These are phyloP conservation scores for Ambrosia artemisiifolia DNA, from an alignment of 129 eudicot genomes.

Conservation along the genomic window DNA sequence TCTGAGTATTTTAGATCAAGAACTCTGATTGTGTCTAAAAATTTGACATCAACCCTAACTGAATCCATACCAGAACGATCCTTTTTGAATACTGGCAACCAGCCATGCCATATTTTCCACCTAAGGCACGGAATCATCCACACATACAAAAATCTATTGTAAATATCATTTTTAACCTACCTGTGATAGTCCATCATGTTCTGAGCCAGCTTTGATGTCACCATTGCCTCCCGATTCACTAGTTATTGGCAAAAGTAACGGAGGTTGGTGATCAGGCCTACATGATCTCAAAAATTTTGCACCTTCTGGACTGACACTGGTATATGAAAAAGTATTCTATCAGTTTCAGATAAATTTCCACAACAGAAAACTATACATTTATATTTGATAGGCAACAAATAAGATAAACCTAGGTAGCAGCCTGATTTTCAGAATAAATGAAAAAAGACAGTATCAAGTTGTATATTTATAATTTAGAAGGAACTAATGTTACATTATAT, in stretches of 20 bases:
- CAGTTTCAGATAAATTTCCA: slow-evolving; percentile 24
- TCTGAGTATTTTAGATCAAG: no score
- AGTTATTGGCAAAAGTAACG: slow-evolving; percentile 61
- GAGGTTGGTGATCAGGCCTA: slow-evolving; percentile 84
- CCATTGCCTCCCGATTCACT: slow-evolving; percentile 49
- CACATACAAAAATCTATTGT: neutral
- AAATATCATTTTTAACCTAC: slow-evolving; percentile 32
- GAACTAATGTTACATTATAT: slow-evolving; percentile 8
- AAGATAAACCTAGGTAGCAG: slow-evolving; percentile 7
- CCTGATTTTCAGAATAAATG: slow-evolving; percentile 5
- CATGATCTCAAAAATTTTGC: slow-evolving; percentile 62
- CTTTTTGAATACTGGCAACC: neutral
- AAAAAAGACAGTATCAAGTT: neutral
- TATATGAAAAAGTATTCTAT: slow-evolving; percentile 19
- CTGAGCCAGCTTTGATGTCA: slow-evolving; percentile 33
- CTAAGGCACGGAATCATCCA: neutral
- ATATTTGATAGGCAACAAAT: slow-evolving; percentile 4
- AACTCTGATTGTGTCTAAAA: no score
- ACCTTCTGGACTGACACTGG: slow-evolving; percentile 79
- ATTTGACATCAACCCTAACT: no score
- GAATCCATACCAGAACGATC: neutral
- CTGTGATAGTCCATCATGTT: slow-evolving; percentile 54
- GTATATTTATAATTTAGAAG: neutral
- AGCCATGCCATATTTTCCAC: neutral
- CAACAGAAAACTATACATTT: neutral